Evolutionary conservation across 116 monocot species (phyloP), one percentile per base, ranked within the genome.

Genomic region (Dioscorea cayenensis): DNA sequence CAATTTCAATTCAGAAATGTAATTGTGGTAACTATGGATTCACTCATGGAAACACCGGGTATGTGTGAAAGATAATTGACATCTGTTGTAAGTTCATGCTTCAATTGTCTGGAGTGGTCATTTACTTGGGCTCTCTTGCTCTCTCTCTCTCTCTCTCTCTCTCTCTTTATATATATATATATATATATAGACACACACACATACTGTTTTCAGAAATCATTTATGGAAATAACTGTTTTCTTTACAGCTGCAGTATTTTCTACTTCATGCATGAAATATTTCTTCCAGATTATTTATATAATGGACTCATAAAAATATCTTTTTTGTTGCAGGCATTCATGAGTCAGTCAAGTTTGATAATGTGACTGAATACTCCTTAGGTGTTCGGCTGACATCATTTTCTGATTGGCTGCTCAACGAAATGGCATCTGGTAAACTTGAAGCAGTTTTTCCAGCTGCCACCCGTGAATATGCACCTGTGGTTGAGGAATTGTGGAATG

Each of bases 401-500:
- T 90, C 94, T 59, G 91, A 99, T 72, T 91, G 86, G 84, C 78
- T 99, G 62, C 87, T 99, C 51, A 87, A 87, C 64, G 87, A 79
- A 61, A 89, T 85, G 87, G 91, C 87, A 60, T 85, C 84, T 36
- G 94, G 94, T 50, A 84, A 78, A 58, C 73, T 99, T 25, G 88
- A 94, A 70, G 94, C 78, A 64, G 89, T 94, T 76, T 99, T 94
- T 68, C 91, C 90, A 58, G 89, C 99, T 70, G 84, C 90, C 66
- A 80, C 88, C 59, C 88, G 94, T 71, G 94, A 91, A 79, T 89
- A 99, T 86, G 88, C 99, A 52, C 91, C 90, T 5, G 35, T 74
- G 38, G 94, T 94, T 55, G 94, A 91, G 89, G 94, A 99, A 67
- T 69, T 99, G 66, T 99, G 99, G 99, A 91, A 91, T 72, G 86